phyloP scores from a whole-genome alignment of 345 rosid species.

The Tarenaya hassleriana region DNA sequence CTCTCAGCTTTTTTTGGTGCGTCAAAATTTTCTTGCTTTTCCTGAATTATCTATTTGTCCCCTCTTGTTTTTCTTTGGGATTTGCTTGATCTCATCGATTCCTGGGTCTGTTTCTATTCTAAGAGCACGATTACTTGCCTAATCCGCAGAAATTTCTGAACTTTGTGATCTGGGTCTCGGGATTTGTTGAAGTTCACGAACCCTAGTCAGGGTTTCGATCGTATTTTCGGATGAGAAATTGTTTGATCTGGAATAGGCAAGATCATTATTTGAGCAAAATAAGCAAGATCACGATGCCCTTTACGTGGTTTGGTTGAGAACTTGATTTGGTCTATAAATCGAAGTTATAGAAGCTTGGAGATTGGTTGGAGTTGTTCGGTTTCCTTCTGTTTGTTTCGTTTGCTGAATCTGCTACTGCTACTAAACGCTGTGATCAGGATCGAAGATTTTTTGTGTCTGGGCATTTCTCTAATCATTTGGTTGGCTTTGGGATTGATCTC shows the following conservation, averaged over 20 bases:
- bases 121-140: conserved; percentile 10
- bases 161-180: conserved; percentile 20
- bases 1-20: neutral
- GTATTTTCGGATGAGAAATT: conserved; percentile 14
- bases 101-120: conserved; percentile 3
- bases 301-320: conserved; percentile 10
- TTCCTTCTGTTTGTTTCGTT: conserved; percentile 4
- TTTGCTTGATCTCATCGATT: neutral
- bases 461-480: conserved; percentile 20
- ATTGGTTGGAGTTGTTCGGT: conserved; percentile 15
- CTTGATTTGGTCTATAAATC: conserved; percentile 19
- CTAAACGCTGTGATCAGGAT: conserved; percentile 1
- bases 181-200: conserved; percentile 12
- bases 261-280: neutral
- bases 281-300: conserved; percentile 16
- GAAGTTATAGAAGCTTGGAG: conserved; percentile 19
- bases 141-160: conserved; percentile 7
- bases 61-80: conserved; percentile 1
- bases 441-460: conserved; percentile 23
- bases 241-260: conserved; percentile 19
- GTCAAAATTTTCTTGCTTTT: conserved; percentile 5
- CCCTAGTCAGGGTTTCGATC: conserved; percentile 6
- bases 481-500: conserved; percentile 23
- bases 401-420: conserved; percentile 5
- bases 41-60: conserved; percentile 13